Base-by-base conservation (phyloP, 768 basidiomycete species). In the Naematelia encephala region DNA sequence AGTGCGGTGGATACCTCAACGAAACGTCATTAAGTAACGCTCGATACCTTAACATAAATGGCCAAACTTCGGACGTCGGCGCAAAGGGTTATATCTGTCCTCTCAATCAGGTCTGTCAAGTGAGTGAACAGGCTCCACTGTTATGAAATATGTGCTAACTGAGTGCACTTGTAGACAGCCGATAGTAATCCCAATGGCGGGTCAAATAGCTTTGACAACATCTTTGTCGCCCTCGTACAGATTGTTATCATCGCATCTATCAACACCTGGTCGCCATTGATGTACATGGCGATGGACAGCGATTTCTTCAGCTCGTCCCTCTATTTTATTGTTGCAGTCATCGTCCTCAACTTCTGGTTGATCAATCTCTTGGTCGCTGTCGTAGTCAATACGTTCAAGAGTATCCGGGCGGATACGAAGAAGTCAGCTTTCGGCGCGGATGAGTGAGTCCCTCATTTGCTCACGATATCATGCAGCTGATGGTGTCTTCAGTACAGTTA, bases 361-460 rank as follows among this genome's bases (percentile, higher is more conserved):
- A 87, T 93, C 81, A 91, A 92, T 73, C 77, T 96, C 45, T 88
- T 93, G 73, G 90, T 96, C 56, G 92, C 93, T 16, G 91, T 96
- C n/a, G 93, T 94, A 62, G 90, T 91, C 26, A 88, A 91, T 69
- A 89, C 90, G 0, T 98, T 98, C 74, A 85, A 85, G 16, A 89
- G 88, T 14, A 96, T 96, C 60, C 81, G 90, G 30, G 82, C 84
- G 3, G 86, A 90, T 69, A 96, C 93, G 2, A 84, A 86, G 74
- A 88, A 87, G 73, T 91, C 89, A 74, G 94, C 93, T 0, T 98
- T 97, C 74, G 91, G 91, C 30, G 90, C 90, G 27, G 85, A 69
- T 11, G 57, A 65, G 80, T 78, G 22, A 49, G 77, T 68, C 0
- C 46, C 3, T 3, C 23, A 21, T 28, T n/a, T 29, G 46, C 4